These are phyloP conservation scores for Plasmodium knowlesi DNA, from an alignment of 169 alveolate species.

Conservation along the genomic window DNA sequence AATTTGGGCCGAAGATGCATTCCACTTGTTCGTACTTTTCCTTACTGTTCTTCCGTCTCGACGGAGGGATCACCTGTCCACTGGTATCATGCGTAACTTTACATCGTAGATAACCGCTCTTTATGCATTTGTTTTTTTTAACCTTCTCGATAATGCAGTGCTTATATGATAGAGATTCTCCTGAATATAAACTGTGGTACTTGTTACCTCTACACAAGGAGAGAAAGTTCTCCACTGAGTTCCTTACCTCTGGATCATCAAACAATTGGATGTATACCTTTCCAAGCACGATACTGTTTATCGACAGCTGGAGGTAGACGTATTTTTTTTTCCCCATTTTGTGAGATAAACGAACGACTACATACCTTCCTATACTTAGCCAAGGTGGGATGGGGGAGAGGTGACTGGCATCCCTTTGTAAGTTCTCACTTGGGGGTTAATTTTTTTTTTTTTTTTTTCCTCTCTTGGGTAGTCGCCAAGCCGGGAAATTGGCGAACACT, in stretches of 20 bases:
- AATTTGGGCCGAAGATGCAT: slow-evolving; percentile 49
- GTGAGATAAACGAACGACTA: not conserved
- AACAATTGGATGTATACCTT: slow-evolving; percentile 56
- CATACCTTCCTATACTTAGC: not conserved
- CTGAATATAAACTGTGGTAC: slow-evolving; percentile 40
- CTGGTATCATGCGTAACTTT: not conserved
- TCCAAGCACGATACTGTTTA: slow-evolving; percentile 25
- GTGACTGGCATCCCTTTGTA: not conserved
- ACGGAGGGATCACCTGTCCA: not conserved
- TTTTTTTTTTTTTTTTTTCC: too few species aligned
- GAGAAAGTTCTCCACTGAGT: slow-evolving; percentile 36
- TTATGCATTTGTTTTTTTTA: slow-evolving; percentile 51
- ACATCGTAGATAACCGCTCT: slow-evolving; percentile 34
- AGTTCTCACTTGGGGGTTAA: not conserved
- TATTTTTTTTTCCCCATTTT: slow-evolving; percentile 41
- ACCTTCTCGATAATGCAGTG: slow-evolving; percentile 37
- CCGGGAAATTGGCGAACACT: not conserved
- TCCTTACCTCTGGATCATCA: slow-evolving; percentile 33
- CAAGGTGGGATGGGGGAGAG: not conserved
- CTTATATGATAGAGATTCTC: slow-evolving; percentile 29
- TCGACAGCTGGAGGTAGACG: slow-evolving; percentile 34
- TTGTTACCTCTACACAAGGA: slow-evolving; percentile 45
- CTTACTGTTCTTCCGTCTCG: not conserved
- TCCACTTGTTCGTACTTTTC: slow-evolving; percentile 57
- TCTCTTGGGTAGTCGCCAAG: not conserved